Evolutionary conservation across 2,329 filamentous ascomycete species (phyloP).

Genomic region (Cladosporium sp.): DNA sequence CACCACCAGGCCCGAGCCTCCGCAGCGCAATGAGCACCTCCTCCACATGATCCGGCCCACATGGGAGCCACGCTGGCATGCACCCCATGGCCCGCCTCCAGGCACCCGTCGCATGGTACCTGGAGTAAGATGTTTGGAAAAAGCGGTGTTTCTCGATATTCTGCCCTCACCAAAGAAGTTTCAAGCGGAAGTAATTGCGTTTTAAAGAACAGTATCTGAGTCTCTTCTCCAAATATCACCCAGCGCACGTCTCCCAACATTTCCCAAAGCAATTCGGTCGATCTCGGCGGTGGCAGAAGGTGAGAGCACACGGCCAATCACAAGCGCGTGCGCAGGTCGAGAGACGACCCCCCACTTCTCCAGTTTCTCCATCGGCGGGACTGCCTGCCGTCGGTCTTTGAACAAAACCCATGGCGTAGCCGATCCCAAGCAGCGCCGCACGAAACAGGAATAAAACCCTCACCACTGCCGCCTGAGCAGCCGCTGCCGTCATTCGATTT

Average conservation of each 20-base stretch:
- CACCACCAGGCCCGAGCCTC: not conserved
- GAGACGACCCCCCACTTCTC: not conserved
- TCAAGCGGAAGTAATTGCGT: not conserved
- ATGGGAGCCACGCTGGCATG: not conserved
- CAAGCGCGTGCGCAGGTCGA: not conserved
- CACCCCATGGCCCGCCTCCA: not conserved
- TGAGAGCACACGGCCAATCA: not conserved
- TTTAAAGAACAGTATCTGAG: not conserved
- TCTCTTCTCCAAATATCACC: not conserved
- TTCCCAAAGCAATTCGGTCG: not conserved
- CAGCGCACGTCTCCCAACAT: not conserved
- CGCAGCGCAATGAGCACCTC: not conserved
- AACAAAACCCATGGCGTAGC: constrained; percentile 1
- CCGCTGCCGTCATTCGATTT: not conserved
- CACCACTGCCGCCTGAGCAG: not conserved
- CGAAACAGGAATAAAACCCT: not conserved
- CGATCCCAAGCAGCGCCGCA: not conserved
- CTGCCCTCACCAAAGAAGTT: not conserved
- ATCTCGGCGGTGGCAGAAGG: not conserved
- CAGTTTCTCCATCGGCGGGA: not conserved
- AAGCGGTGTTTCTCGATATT: not conserved
- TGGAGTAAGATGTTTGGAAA: not conserved
- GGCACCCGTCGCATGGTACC: not conserved
- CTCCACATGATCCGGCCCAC: not conserved
- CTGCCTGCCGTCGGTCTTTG: not conserved